Evolutionary conservation across 257 asterid genomes (phyloP), one percentile per base, ranked within the genome.

Genomic region (Salvia miltiorrhiza): DNA sequence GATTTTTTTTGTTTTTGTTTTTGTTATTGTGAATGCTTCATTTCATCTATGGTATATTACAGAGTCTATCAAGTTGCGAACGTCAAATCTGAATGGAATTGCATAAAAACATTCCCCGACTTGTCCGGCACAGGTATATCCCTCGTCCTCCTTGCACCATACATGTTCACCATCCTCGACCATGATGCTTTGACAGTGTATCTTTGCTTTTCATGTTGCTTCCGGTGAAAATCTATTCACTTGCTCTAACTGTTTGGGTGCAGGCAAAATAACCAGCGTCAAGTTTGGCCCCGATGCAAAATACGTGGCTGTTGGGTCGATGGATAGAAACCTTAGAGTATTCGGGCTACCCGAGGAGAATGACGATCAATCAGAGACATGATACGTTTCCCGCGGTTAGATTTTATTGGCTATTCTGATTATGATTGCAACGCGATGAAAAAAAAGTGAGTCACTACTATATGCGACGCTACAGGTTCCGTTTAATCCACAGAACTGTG

Each of bases 261-360:
- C 85, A 93, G 98, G 97, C 75, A 93, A 88, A 87, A 71, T 79
- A 56, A 93, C 88, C 0, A 70, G 85, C 60, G 84, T 90, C 39
- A 93, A 93, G 76, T 90, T 93, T 73, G 98, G 98, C 7, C 79
- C 92, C 0, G 98, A 93, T 74, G 97, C 98, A 23, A 75, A 86
- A 37, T 93, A 93, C 76, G 56, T 93, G n/a, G 97, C 98, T 24
- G 95, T 86, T 47, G 98, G 98, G 61, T 88, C 98, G 2, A 90
- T 90, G 98, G 98, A 93, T 70, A 81, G 97, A 60, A 88, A 93
- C 79, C 89, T 93, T 13, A 81, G 98, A 85, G 84, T 87, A 81
- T 93, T 93, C 58, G 97, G 98, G 39, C 77, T 86, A 67, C 98
- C 98, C 0, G 83, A 58, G 53, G 90, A 84, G 78, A 85, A 80